Evolutionary conservation across 2,329 filamentous ascomycete genomes (phyloP).

Genomic region (Cercospora berteroae): DNA sequence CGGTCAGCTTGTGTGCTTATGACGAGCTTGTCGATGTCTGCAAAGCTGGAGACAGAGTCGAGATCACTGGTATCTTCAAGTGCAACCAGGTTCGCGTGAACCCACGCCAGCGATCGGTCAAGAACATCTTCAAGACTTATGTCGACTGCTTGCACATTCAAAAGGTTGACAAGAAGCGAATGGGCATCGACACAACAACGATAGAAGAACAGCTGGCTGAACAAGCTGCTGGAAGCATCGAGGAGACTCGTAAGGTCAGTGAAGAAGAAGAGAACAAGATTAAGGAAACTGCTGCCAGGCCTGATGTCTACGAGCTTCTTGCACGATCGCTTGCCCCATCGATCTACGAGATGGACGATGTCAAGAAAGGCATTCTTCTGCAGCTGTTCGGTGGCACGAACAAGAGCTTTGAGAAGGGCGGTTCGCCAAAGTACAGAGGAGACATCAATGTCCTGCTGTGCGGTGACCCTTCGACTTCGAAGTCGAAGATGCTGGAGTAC

Average conservation of each 20-base stretch:
- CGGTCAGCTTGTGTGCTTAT: slow-evolving; percentile 92
- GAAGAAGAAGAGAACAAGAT: slow-evolving; percentile 90
- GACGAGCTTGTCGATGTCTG: slow-evolving; percentile 96
- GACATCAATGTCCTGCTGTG: slow-evolving; percentile 97
- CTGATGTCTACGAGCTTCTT: slow-evolving; percentile 90
- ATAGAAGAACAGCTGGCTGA: slow-evolving; percentile 80
- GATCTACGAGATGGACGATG: slow-evolving; percentile 96
- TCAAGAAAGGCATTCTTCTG: slow-evolving; percentile 96
- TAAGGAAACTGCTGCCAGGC: slow-evolving; percentile 70
- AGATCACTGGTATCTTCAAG: slow-evolving; percentile 95
- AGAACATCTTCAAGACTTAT: slow-evolving; percentile 97
- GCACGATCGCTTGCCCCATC: slow-evolving; percentile 88
- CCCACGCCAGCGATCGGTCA: slow-evolving; percentile 85
- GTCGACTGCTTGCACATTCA: slow-evolving; percentile 94
- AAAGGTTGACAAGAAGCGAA: slow-evolving; percentile 91
- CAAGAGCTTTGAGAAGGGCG: slow-evolving; percentile 95
- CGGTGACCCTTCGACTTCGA: slow-evolving; percentile 93
- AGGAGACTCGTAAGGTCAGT: slow-evolving; percentile 79
- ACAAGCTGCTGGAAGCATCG: slow-evolving; percentile 66
- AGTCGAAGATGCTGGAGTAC: slow-evolving; percentile 91
- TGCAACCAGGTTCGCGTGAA: slow-evolving; percentile 92
- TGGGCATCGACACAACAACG: slow-evolving; percentile 87
- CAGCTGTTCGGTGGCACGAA: slow-evolving; percentile 97
- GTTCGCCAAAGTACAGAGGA: slow-evolving; percentile 90
- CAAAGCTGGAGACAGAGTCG: slow-evolving; percentile 93